Percentiles rank a stretch among this genome's conserved stretches.
These are phyloP conservation scores for Strobilomyces confusus DNA, from an alignment of 768 basidiomycete genomes.

Conservation along the genomic window DNA sequence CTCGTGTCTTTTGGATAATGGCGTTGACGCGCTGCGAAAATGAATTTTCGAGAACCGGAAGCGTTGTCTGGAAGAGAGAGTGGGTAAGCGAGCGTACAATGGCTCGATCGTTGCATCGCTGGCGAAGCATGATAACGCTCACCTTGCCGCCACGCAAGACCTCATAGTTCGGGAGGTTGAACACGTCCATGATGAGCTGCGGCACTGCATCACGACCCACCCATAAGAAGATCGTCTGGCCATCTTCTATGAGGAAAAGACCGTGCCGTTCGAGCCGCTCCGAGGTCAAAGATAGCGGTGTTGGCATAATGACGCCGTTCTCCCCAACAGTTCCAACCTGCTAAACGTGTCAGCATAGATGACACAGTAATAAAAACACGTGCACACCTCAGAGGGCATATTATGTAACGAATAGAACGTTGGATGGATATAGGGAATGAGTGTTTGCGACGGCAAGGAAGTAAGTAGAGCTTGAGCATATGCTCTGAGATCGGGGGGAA, in stretches of 20 bases:
- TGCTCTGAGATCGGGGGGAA: constrained; percentile 93
- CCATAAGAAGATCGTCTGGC: constrained; percentile 97
- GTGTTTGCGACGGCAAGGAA: constrained; percentile 83
- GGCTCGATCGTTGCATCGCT: background rate
- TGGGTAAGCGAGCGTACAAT: background rate
- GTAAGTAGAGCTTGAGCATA: constrained; percentile 93
- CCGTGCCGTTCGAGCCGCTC: constrained; percentile 94
- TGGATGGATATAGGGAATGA: constrained; percentile 94
- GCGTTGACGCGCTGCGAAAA: constrained; percentile 97
- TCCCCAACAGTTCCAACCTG: constrained; percentile 92
- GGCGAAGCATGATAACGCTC: background rate
- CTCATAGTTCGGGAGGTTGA: constrained; percentile 84
- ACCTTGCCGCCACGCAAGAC: constrained; percentile 94
- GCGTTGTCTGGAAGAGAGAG: constrained; percentile 55
- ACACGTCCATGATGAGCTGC: constrained; percentile 90
- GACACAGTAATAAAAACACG: background rate
- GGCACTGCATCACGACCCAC: constrained; percentile 98
- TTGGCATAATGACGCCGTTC: constrained; percentile 82
- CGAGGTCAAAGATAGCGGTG: constrained; percentile 86
- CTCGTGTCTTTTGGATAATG: constrained; percentile 89
- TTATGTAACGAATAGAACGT: constrained; percentile 94
- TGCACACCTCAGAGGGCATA: constrained; percentile 83
- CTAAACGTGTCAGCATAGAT: constrained; percentile 4
- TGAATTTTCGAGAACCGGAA: constrained; percentile 87
- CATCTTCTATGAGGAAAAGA: constrained; percentile 94